Evolutionary conservation across 2,329 filamentous ascomycete genomes (phyloP).

Genomic region (Epichloe aotearoae): DNA sequence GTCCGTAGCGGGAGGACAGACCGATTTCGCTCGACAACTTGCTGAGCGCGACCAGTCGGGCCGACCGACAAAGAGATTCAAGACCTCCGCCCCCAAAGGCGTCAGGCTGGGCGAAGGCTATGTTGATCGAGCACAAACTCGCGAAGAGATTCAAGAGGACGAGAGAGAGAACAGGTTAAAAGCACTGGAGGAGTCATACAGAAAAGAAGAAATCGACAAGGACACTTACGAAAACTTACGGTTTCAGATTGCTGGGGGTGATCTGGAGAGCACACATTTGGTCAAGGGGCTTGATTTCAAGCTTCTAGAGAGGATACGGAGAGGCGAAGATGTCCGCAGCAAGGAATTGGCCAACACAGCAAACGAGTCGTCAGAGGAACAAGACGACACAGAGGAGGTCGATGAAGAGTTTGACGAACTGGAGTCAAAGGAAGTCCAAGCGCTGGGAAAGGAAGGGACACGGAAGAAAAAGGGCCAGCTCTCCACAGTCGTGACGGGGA

Average conservation of each 20-base stretch:
- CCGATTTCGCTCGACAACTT: constrained; percentile 74
- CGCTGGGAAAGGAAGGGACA: constrained; percentile 35
- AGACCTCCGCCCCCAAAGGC: constrained; percentile 70
- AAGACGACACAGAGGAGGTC: constrained; percentile 24
- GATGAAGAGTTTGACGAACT: constrained; percentile 55
- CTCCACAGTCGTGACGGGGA: constrained; percentile 40
- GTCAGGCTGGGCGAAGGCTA: constrained; percentile 70
- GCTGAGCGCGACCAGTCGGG: constrained; percentile 51
- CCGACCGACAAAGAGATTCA: constrained; percentile 58
- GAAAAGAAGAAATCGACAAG: constrained; percentile 71
- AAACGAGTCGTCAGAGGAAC: constrained; percentile 17
- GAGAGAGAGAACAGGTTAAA: constrained; percentile 53
- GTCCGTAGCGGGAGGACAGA: constrained; percentile 39
- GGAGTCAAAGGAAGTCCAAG: constrained; percentile 39
- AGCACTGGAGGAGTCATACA: constrained; percentile 68
- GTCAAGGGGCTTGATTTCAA: constrained; percentile 87
- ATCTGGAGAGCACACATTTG: constrained; percentile 67
- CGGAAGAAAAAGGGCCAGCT: constrained; percentile 49
- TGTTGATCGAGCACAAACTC: constrained; percentile 61
- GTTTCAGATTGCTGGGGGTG: constrained; percentile 69
- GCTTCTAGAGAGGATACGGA: constrained; percentile 54
- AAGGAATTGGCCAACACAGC: constrained; percentile 13
- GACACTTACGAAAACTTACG: constrained; percentile 64
- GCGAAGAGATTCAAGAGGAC: constrained; percentile 40
- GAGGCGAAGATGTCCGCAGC: constrained; percentile 54